Conservation (phyloP, 2,329 filamentous ascomycete genomes). For the Fusarium falciforme region DNA sequence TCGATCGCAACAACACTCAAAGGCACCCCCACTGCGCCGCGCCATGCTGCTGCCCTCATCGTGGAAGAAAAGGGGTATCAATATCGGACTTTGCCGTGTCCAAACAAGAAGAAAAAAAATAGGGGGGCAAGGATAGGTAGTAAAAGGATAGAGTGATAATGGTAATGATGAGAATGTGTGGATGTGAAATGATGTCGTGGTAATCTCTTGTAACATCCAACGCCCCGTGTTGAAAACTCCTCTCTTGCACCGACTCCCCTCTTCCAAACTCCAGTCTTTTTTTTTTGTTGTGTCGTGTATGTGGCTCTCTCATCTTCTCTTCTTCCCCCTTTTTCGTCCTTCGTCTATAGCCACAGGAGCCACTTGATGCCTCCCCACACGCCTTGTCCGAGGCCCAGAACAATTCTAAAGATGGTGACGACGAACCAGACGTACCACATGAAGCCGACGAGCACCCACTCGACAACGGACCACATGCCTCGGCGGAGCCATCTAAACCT, state of each 20-base stretch:
- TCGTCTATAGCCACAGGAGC: conserved; percentile 80
- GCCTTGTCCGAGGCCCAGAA: conserved; percentile 72
- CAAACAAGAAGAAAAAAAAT: conserved; percentile 11
- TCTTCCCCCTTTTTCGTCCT: conserved; percentile 5
- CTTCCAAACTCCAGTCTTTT: neutral
- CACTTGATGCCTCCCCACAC: conserved; percentile 74
- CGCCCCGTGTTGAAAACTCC: conserved; percentile 17
- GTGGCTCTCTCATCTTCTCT: neutral
- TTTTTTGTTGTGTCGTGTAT: neutral
- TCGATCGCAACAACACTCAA: conserved; percentile 6
- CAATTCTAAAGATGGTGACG: conserved; percentile 78
- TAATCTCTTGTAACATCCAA: neutral
- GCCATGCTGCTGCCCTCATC: conserved; percentile 36
- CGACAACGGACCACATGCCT: conserved; percentile 82
- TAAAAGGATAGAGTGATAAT: neutral
- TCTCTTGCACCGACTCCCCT: neutral
- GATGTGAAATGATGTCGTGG: neutral
- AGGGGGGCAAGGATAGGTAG: conserved; percentile 4
- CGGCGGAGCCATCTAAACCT: conserved; percentile 80
- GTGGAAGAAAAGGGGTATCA: conserved; percentile 42
- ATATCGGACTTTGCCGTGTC: conserved; percentile 28
- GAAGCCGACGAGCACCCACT: conserved; percentile 88
- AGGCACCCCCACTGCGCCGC: conserved; percentile 21
- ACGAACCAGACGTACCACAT: conserved; percentile 97
- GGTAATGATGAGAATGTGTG: conserved; percentile 8